phyloP scores from a whole-genome alignment of 2,329 filamentous ascomycete genomes.

The Mariannaea elegans region DNA sequence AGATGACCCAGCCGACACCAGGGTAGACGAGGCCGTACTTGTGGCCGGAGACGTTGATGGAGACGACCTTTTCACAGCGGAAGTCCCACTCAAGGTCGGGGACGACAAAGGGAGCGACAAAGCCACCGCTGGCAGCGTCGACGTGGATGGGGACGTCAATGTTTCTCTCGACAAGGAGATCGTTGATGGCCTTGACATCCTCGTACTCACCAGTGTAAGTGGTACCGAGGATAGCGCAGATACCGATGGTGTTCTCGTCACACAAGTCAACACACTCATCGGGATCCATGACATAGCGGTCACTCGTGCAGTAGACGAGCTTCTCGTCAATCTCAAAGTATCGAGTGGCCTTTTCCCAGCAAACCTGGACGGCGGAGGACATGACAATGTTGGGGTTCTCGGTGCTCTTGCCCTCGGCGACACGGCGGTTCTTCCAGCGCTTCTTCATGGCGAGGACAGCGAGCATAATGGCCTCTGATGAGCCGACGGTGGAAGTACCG shows the following conservation, averaged over 20 bases:
- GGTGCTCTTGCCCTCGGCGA: constrained; percentile 81
- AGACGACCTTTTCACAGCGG: constrained; percentile 85
- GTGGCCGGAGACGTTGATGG: constrained; percentile 94
- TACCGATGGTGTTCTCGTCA: constrained; percentile 84
- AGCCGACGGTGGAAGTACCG: constrained; percentile 89
- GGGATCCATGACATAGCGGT: constrained; percentile 71
- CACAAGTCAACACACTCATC: constrained; percentile 67
- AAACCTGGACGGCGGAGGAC: constrained; percentile 95
- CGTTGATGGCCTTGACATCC: constrained; percentile 91
- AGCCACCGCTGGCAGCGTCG: constrained; percentile 90
- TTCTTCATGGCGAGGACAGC: constrained; percentile 92
- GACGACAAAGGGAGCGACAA: constrained; percentile 90
- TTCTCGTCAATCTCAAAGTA: constrained; percentile 96
- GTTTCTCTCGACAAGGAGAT: constrained; percentile 77
- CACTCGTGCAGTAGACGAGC: constrained; percentile 71
- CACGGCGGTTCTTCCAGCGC: constrained; percentile 87
- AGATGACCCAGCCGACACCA: constrained; percentile 93
- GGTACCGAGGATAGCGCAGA: constrained; percentile 88
- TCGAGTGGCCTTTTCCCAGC: constrained; percentile 91
- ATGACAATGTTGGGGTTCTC: constrained; percentile 92
- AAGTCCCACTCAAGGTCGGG: constrained; percentile 93
- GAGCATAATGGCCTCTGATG: constrained; percentile 88
- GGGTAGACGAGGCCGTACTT: constrained; percentile 84
- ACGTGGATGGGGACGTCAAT: constrained; percentile 91
- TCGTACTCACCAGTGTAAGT: constrained; percentile 98